These are phyloP conservation scores for Puccinia horiana DNA, from an alignment of 1,284 basidiomycete genomes.

Conservation along the genomic window DNA sequence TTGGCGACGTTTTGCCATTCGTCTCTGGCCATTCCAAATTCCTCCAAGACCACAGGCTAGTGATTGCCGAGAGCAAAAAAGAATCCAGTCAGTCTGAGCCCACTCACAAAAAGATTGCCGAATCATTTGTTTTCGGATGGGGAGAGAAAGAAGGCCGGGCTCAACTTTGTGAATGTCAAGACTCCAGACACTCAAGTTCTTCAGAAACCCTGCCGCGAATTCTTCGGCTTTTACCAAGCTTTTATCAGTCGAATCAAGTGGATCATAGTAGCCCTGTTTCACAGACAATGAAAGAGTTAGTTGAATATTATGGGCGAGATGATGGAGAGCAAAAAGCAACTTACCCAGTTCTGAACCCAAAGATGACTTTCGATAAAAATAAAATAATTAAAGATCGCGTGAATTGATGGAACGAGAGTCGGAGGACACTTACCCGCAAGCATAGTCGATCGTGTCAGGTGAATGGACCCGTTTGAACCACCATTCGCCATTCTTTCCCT, in stretches of 20 bases:
- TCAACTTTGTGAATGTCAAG: slow-evolving; percentile 45
- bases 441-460: slow-evolving; percentile 51
- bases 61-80: no score
- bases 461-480: slow-evolving; percentile 52
- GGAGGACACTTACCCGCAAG: slow-evolving; percentile 40
- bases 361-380: slow-evolving; percentile 27
- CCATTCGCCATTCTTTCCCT: slow-evolving; percentile 54
- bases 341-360: slow-evolving; percentile 50
- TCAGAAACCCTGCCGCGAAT: slow-evolving; percentile 51
- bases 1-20: slow-evolving; percentile 53
- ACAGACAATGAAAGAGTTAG: not conserved
- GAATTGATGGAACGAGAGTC: not conserved
- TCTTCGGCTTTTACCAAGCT: slow-evolving; percentile 50
- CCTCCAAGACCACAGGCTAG: slow-evolving; percentile 54
- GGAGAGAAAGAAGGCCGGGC: slow-evolving; percentile 5
- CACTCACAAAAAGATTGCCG: not conserved
- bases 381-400: not conserved
- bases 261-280: slow-evolving; percentile 53
- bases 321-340: not conserved
- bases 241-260: slow-evolving; percentile 50
- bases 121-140: not conserved
- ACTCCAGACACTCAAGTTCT: slow-evolving; percentile 45
- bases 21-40: slow-evolving; percentile 55
- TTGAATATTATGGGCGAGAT: not conserved
- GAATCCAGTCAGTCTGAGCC: no score